Base-by-base conservation (phyloP, 192 early-diverging fungal genomes). In the Linnemannia exigua region DNA sequence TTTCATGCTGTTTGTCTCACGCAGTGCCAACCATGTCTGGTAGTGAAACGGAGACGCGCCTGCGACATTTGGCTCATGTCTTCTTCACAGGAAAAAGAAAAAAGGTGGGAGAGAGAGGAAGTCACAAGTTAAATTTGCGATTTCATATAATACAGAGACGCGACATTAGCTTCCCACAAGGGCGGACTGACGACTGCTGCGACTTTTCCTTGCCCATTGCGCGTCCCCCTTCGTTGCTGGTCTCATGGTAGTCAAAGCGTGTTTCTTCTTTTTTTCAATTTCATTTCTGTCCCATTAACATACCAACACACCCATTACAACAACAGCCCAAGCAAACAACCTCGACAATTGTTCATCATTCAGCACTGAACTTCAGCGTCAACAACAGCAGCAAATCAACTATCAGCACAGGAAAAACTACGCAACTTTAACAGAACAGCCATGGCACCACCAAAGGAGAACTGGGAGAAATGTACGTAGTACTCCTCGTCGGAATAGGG, bases 401-500 rank as follows among this genome's bases (percentile, higher is more conserved):
- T 63, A 48, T 41, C 41, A 68, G 37, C 12, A n/a, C 37, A 71
- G 25, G 38, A 76, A 33, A 33, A 37, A 38, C 28, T 28, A 9
- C 46, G 3, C 71, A 75, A 75, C 37, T 11, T 66, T 44, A 38
- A n/a, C n/a, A n/a, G n/a, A 48, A 6, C 51, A 72, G 67, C 51
- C 71, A 92, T 80, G 52, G 96, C 96, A 93, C 92, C 95, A 82
- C 97, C 97, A 80, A 98, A 97, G 90, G 91, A 92, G 72, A 93
- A 98, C 89, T 99, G 98, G 98, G 98, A 99, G 89, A 98, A 98
- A 90, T 98, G 96, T 98, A 95, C 70, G 91, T 87, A 33, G n/a
- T 8, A 2, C 2, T 25, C 31, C 5, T 61, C 28, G n/a, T 44
- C 25, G 17, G n/a, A n/a, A n/a, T 19, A 35, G 48, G 38, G n/a